A percentile compares a stretch with the other conserved stretches of the same genome.
phyloP scores from a whole-genome alignment of 2,329 filamentous ascomycete genomes.

The Thermothelomyces thermophilus region DNA sequence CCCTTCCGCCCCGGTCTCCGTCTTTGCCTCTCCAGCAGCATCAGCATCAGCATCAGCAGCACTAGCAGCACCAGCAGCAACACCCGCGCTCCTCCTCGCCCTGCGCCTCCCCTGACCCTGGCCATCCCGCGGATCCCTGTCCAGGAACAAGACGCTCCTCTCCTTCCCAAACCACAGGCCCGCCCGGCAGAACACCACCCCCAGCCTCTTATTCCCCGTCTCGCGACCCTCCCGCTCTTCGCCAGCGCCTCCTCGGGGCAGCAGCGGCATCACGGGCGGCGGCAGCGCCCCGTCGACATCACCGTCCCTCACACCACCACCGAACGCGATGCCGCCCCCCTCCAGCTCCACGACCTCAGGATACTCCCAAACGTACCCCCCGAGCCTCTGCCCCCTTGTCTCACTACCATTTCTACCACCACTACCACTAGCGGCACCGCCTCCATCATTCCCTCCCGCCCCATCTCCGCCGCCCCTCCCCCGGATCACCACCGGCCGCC shows the following conservation, averaged over 20 bases:
- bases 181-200: conserved; percentile 30
- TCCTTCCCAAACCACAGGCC: conserved; percentile 30
- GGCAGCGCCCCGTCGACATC: not conserved
- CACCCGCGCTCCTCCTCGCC: not conserved
- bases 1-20: not conserved
- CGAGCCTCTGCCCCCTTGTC: not conserved
- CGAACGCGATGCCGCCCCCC: not conserved
- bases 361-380: conserved; percentile 6
- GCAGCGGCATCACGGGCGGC: not conserved
- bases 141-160: conserved; percentile 30
- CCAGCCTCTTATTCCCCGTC: conserved; percentile 12
- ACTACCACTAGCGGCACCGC: no score
- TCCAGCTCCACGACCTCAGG: conserved; percentile 2
- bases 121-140: conserved; percentile 25
- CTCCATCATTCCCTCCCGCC: no score
- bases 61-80: no score
- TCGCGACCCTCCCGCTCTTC: no score
- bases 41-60: no score
- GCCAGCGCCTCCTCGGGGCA: no score
- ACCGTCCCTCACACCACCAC: not conserved
- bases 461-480: no score
- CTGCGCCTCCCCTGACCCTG: not conserved
- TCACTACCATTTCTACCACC: no score
- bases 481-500: not conserved
- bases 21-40: not conserved